Evolutionary conservation across 2,329 filamentous ascomycete genomes (phyloP).

Genomic region (Akanthomyces uredinophilus): DNA sequence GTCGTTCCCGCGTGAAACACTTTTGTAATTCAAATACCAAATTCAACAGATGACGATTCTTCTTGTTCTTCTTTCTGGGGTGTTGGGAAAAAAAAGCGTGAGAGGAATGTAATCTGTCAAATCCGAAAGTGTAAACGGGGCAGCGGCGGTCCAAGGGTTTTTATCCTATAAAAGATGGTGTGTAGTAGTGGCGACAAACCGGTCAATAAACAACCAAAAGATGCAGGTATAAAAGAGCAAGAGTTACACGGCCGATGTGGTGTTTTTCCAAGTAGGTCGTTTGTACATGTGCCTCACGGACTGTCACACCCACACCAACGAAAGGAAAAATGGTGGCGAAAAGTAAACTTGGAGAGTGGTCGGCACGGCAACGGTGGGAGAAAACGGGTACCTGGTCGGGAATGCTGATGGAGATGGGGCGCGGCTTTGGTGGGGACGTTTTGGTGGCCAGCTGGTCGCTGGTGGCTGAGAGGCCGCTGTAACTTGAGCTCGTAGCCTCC

Average conservation of each 20-base stretch:
- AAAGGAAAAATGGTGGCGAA: constrained; percentile 1
- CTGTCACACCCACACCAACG: not conserved
- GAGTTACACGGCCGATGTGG: not conserved
- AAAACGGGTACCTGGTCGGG: constrained; percentile 9
- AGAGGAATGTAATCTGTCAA: not conserved
- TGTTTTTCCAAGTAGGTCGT: not conserved
- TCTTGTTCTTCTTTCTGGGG: not conserved
- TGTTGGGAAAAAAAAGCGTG: not conserved
- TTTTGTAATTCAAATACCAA: not conserved
- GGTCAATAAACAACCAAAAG: not conserved
- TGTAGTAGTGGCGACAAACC: not conserved
- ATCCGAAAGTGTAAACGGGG: not conserved
- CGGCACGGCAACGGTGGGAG: constrained; percentile 3
- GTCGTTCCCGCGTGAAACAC: constrained; percentile 5
- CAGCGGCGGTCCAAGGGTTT: not conserved
- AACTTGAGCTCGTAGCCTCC: not conserved
- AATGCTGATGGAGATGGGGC: constrained; percentile 4
- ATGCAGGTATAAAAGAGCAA: not conserved
- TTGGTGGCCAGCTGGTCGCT: not conserved
- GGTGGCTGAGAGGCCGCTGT: not conserved
- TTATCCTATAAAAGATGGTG: not conserved
- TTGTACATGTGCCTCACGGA: not conserved
- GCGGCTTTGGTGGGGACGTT: too few relatives aligned
- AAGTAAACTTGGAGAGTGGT: constrained; percentile 3
- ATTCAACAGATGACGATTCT: not conserved